phyloP scores from a whole-genome alignment of 345 rosid species.

The Salix exigua region DNA sequence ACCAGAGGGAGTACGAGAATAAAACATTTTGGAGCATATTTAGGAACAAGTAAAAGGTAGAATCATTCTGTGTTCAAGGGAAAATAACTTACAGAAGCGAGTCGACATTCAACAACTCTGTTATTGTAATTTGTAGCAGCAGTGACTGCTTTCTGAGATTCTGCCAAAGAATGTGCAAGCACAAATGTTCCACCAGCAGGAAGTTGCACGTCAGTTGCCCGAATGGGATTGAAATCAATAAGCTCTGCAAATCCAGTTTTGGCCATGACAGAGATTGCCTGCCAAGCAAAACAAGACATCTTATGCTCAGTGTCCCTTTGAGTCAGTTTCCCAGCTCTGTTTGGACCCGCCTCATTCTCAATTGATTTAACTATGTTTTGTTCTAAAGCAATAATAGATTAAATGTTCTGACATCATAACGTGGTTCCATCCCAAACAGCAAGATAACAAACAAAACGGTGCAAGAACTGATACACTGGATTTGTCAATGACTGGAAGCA shows the following conservation, averaged over 20 bases:
- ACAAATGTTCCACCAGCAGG: slow-evolving; percentile 94
- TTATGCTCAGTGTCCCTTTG: background rate
- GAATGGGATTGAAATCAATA: slow-evolving; percentile 96
- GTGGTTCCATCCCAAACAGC: background rate
- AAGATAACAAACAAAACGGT: background rate
- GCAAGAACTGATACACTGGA: background rate
- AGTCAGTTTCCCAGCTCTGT: background rate
- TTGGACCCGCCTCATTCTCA: background rate
- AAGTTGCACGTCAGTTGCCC: slow-evolving; percentile 93
- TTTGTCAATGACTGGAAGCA: background rate
- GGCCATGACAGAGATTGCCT: slow-evolving; percentile 99
- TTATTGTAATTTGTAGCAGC: slow-evolving; percentile 94
- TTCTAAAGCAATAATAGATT: background rate
- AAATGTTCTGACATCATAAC: background rate
- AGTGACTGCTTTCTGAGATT: slow-evolving; percentile 94
- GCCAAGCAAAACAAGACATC: slow-evolving; percentile 13
- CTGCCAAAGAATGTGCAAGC: slow-evolving; percentile 90
- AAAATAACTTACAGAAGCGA: slow-evolving; percentile 71
- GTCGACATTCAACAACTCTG: slow-evolving; percentile 93
- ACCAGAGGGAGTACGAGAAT: no score
- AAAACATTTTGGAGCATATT: background rate
- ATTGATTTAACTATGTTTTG: background rate
- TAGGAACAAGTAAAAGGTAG: background rate
- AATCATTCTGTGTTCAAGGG: background rate
- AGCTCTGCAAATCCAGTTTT: slow-evolving; percentile 96